phyloP scores from a whole-genome alignment of 2,329 filamentous ascomycete genomes.

The Colletotrichum plurivorum region DNA sequence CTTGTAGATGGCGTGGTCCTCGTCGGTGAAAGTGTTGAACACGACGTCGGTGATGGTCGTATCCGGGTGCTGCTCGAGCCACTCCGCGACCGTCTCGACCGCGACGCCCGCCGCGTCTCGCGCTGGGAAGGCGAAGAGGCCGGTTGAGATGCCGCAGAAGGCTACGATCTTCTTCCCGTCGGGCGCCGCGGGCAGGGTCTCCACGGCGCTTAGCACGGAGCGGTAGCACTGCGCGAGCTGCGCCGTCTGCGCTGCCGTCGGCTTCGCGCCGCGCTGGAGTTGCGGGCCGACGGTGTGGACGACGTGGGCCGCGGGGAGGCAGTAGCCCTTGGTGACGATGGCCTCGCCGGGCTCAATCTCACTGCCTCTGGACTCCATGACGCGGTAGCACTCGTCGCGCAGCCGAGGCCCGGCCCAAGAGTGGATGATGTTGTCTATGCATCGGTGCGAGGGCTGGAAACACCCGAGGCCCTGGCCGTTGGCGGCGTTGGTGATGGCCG shows the following conservation, averaged over 20 bases:
- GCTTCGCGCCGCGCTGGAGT: conserved; percentile 43
- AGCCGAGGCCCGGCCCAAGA: conserved; percentile 48
- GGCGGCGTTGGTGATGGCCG: conserved; percentile 53
- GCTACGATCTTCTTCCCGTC: conserved; percentile 47
- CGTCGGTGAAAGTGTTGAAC: conserved; percentile 50
- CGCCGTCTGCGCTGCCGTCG: conserved; percentile 39
- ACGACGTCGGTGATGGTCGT: conserved; percentile 48
- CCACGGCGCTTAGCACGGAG: conserved; percentile 47
- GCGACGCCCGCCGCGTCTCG: conserved; percentile 48
- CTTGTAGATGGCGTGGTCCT: conserved; percentile 42
- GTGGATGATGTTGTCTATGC: conserved; percentile 55
- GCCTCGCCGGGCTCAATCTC: conserved; percentile 46
- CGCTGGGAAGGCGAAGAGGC: conserved; percentile 51
- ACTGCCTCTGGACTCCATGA: conserved; percentile 44
- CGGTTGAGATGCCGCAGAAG: conserved; percentile 53
- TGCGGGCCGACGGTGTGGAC: conserved; percentile 53
- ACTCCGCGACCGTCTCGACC: conserved; percentile 43
- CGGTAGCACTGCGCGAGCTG: conserved; percentile 49
- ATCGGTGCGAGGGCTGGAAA: conserved; percentile 50
- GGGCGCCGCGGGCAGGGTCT: conserved; percentile 43
- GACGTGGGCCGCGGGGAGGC: conserved; percentile 47
- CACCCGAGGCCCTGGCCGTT: conserved; percentile 52
- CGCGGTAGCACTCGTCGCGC: conserved; percentile 47
- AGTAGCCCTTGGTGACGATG: conserved; percentile 47
- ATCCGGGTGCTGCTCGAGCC: conserved; percentile 44